A percentile compares a stretch with the other conserved stretches of the same genome.
phyloP scores from a whole-genome alignment of 257 asterid species.

The Nicotiana tabacum region DNA sequence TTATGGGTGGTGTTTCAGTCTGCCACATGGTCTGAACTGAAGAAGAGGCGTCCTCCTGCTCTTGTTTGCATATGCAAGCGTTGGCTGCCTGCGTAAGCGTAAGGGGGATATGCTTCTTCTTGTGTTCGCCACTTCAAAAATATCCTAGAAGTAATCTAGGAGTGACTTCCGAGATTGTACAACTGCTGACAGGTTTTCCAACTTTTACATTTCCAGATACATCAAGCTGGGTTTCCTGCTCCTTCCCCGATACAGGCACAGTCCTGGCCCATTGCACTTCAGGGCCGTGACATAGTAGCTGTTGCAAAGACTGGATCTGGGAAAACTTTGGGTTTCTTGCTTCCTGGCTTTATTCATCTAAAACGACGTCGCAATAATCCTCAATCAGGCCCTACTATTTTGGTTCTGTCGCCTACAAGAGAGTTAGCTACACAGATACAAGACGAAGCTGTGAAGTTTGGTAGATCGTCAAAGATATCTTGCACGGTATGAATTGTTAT shows the following conservation, averaged over 20 bases:
- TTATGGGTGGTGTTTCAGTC: constrained; percentile 65
- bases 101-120: constrained; percentile 81
- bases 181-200: constrained; percentile 36
- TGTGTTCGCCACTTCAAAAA: constrained; percentile 51
- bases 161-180: constrained; percentile 31
- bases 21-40: constrained; percentile 67
- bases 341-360: constrained; percentile 87
- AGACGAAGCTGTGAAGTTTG: constrained; percentile 88
- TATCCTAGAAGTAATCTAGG: constrained; percentile 28
- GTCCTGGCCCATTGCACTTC: constrained; percentile 97
- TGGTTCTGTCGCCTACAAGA: constrained; percentile 94
- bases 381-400: constrained; percentile 81
- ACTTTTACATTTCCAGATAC: constrained; percentile 67
- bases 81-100: constrained; percentile 42
- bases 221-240: constrained; percentile 82
- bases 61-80: constrained; percentile 73
- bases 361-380: constrained; percentile 59
- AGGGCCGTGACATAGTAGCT: constrained; percentile 94
- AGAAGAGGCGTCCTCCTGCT: constrained; percentile 85
- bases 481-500: constrained; percentile 64
- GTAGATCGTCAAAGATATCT: constrained; percentile 76
- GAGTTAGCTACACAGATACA: constrained; percentile 98
- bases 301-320: constrained; percentile 99
- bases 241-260: constrained; percentile 99
- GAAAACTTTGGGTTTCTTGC: constrained; percentile 88